Evolutionary conservation across 1,284 basidiomycete genomes (phyloP), one percentile per base, ranked within the genome.

Genomic region (Ganoderma lingzhi): DNA sequence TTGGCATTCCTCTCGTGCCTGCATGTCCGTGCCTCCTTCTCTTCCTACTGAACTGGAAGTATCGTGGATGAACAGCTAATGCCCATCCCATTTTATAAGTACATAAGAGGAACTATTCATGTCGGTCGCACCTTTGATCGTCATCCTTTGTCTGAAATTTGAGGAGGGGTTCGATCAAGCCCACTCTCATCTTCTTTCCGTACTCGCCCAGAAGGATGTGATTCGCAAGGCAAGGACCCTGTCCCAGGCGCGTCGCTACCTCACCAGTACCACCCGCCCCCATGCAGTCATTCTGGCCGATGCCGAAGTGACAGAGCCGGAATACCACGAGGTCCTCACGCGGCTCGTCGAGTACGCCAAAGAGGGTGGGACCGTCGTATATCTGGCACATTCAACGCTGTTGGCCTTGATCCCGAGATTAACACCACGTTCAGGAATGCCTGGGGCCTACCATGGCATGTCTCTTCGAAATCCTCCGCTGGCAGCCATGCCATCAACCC

Each of bases 351-450:
- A 68, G 0, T 75, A 75, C 23, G 66, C 42, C 6, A 39, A 42
- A 2, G 35, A 53, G 1, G 74, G 74, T 2, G 74, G 74, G 2
- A 73, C 67, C 3, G 65, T 69, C 19, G 55, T 75, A 17, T 72
- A 66, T 39, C 67, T 8, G 72, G 74, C 2, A 14, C 58, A 6
- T 72, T 75, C 65, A 68, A 62, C 60, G 64, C 41, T 10, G n/a
- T 12, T 6, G 30, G 0, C 8, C 14, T 15, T 12, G n/a, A 63
- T 32, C 14, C 39, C 3, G 45, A 60, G 10, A 8, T 73, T 45
- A 23, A 63, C 4, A 15, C 61, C 23, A 64, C 66, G 65, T 73
- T 75, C 51, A 48, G 68, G 74, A 17, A 19, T 15, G 53, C 39
- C 5, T 71, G 66, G 67, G 62, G 60, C 9, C 28, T 73, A 17